Evolutionary conservation across 495 filamentous ascomycete species (phyloP).

Genomic region (Cercophora sp.): DNA sequence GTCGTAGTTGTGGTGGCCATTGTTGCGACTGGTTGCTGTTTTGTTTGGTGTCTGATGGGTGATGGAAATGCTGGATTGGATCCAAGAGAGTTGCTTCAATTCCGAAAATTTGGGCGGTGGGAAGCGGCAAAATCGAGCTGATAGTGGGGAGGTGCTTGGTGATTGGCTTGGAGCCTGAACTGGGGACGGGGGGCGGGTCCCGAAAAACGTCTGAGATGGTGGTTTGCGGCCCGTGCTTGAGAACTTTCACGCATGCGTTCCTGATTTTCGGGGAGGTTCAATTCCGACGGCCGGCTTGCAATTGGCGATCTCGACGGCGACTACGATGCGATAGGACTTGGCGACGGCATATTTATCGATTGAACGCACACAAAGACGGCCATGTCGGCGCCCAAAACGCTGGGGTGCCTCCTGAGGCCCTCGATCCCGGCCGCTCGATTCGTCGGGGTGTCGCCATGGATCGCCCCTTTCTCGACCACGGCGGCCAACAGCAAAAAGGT

Average conservation of each 20-base stretch:
- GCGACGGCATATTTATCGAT: conserved; percentile 10
- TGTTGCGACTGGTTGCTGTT: background rate
- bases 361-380: conserved; percentile 17
- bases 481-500: background rate
- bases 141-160: conserved; percentile 10
- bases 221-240: conserved; percentile 13
- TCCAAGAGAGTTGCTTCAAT: conserved; percentile 4
- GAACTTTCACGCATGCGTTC: conserved; percentile 15
- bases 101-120: conserved; percentile 33
- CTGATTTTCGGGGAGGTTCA: conserved; percentile 17
- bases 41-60: background rate
- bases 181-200: background rate
- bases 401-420: conserved; percentile 62
- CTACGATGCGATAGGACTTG: conserved; percentile 27
- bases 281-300: conserved; percentile 11
- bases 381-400: conserved; percentile 68
- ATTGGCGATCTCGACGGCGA: conserved; percentile 22
- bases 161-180: conserved; percentile 9
- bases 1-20: background rate
- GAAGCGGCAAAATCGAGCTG: conserved; percentile 15
- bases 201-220: background rate
- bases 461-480: conserved; percentile 33
- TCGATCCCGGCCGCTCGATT: conserved; percentile 36
- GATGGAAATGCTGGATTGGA: background rate
- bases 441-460: conserved; percentile 10